A percentile compares a stretch with the other conserved stretches of the same genome.
phyloP scores from a whole-genome alignment of 169 alveolate species.

The Eimeria zaria region DNA sequence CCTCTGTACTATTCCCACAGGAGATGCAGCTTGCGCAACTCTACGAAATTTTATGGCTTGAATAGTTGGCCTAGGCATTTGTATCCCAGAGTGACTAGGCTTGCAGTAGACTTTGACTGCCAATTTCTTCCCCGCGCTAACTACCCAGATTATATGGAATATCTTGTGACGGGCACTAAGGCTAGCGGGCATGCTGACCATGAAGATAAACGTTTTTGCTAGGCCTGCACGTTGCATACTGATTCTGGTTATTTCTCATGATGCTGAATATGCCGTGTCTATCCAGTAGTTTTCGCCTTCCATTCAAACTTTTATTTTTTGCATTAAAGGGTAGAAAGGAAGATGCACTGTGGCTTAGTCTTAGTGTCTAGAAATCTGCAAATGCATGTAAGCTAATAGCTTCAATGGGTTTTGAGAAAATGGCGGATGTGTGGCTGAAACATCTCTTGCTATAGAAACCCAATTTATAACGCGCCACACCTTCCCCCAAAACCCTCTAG shows the following conservation, averaged over 20 bases:
- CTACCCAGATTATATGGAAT: background rate
- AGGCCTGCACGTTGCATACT: background rate
- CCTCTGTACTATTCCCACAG: background rate
- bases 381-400: background rate
- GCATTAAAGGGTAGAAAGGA: background rate
- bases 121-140: background rate
- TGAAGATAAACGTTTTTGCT: background rate
- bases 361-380: background rate
- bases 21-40: background rate
- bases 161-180: background rate
- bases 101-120: background rate
- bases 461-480: background rate
- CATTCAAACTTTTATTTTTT: background rate
- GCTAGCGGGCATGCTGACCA: background rate
- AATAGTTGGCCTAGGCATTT: background rate
- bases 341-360: background rate
- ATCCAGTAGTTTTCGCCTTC: background rate
- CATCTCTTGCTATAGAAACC: background rate
- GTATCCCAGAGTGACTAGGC: background rate
- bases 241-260: background rate
- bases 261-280: background rate
- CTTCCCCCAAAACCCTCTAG: background rate
- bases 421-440: background rate
- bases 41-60: background rate
- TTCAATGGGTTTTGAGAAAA: background rate